Percentiles rank a stretch among this genome's conserved stretches.
Evolutionary conservation across 2,329 filamentous ascomycete species (phyloP).

Genomic region (Pseudogymnoascus sp.): DNA sequence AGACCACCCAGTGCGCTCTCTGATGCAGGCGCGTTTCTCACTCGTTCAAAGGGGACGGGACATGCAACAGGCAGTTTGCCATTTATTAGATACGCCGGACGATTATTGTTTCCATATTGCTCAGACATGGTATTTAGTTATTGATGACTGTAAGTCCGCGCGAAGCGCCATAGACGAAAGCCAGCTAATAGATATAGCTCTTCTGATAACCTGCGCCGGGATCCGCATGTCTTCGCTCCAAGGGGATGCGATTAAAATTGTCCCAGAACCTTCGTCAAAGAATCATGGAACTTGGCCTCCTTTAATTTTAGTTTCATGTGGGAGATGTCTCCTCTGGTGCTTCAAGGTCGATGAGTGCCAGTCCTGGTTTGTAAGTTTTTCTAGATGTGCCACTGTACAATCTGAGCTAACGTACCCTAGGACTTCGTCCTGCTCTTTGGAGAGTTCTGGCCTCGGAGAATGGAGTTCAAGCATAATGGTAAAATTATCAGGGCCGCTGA

Average conservation of each 20-base stretch:
- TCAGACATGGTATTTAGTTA: conserved; percentile 39
- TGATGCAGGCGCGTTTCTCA: conserved; percentile 37
- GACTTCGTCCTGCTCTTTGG: conserved; percentile 35
- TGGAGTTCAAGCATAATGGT: conserved; percentile 31
- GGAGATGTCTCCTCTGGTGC: conserved; percentile 31
- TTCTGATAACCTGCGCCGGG: conserved; percentile 36
- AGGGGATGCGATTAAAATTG: conserved; percentile 27
- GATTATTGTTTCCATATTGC: conserved; percentile 39
- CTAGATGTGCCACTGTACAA: background rate
- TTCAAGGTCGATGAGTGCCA: conserved; percentile 32
- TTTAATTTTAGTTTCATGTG: conserved; percentile 30
- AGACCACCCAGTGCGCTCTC: conserved; percentile 35
- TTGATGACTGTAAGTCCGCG: conserved; percentile 34
- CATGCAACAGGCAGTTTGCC: conserved; percentile 39
- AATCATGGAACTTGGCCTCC: conserved; percentile 11
- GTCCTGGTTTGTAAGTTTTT: conserved; percentile 37
- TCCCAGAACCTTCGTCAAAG: conserved; percentile 24
- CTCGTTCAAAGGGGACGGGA: conserved; percentile 33
- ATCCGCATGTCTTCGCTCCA: conserved; percentile 29
- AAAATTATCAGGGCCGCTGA: conserved; percentile 21
- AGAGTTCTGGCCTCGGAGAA: conserved; percentile 33
- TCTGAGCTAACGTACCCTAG: conserved; percentile 14
- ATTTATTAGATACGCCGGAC: conserved; percentile 27
- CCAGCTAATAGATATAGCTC: conserved; percentile 12
- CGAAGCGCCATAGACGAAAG: background rate